Conservation (phyloP, 2,329 filamentous ascomycete genomes). For the Apiospora malaysiana region DNA sequence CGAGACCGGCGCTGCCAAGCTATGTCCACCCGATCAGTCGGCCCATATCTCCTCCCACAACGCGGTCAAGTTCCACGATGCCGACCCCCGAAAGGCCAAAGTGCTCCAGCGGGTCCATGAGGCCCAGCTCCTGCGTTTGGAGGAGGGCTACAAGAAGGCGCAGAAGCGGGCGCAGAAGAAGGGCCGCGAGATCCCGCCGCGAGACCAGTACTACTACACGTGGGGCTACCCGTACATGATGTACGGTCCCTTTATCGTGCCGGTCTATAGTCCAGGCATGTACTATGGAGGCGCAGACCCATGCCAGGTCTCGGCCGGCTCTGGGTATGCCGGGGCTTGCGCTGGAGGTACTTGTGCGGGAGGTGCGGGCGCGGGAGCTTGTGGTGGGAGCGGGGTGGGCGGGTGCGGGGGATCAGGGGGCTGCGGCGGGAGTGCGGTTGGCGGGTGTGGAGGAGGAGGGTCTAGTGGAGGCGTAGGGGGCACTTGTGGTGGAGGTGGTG, state of each 20-base stretch:
- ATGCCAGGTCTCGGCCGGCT: slow-evolving; percentile 39
- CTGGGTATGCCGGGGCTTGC: slow-evolving; percentile 48
- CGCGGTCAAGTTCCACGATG: slow-evolving; percentile 53
- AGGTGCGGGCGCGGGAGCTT: slow-evolving; percentile 44
- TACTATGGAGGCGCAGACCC: slow-evolving; percentile 53
- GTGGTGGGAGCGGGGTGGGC: slow-evolving; percentile 41
- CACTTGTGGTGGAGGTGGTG: slow-evolving; percentile 24
- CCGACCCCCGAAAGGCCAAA: slow-evolving; percentile 28
- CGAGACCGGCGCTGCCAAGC: slow-evolving; percentile 51
- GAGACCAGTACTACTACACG: slow-evolving; percentile 56
- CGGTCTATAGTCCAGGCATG: slow-evolving; percentile 48
- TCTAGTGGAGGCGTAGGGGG: background rate
- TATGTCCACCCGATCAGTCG: slow-evolving; percentile 61
- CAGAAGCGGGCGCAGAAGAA: slow-evolving; percentile 55
- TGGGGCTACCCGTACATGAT: slow-evolving; percentile 61
- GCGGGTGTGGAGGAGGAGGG: slow-evolving; percentile 29
- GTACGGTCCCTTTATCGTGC: slow-evolving; percentile 53
- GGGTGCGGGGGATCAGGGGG: slow-evolving; percentile 38
- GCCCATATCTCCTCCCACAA: slow-evolving; percentile 79
- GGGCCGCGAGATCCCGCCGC: slow-evolving; percentile 52
- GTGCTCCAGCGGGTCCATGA: slow-evolving; percentile 42
- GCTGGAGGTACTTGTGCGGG: slow-evolving; percentile 29
- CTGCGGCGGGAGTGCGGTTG: slow-evolving; percentile 30
- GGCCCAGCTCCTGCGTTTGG: slow-evolving; percentile 45
- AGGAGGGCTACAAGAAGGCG: slow-evolving; percentile 63